Evolutionary conservation across 352 stramenopile species (phyloP), one percentile per base, ranked within the genome.

Genomic region (Phytophthora crassamura): DNA sequence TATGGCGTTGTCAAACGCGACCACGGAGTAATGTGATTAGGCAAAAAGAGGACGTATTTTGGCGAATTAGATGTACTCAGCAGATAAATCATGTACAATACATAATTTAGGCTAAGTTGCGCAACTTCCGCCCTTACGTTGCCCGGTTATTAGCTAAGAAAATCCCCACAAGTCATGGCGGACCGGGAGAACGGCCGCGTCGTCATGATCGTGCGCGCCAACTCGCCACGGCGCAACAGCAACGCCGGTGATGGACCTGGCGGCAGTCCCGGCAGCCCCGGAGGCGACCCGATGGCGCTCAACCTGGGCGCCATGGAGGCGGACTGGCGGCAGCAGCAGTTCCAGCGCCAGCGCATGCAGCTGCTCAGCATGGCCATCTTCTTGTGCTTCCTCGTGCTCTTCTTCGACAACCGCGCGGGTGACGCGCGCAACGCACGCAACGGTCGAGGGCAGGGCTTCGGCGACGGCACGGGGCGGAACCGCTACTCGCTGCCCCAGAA

Each of bases 301-400:
- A 91, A 86, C 55, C 72, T 89, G 34, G 78, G 77, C 6, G 70
- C 74, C 12, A 89, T 93, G 75, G 84, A 93, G 68, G 83, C 77
- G 25, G 84, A 93, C 54, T 93, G 82, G 82, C 72, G 84, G 15
- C 82, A 93, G 75, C 84, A 93, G 75, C 84, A 93, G 70, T 91
- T 94, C 72, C 86, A 94, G 69, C 78, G 86, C n/a, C 83, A 92
- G 74, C 86, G 86, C 52, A 91, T 94, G 82, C 86, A 94, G 77
- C 79, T 94, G 35, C 79, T 94, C 7, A 93, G 84, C 52, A 94
- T 92, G 81, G 85, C 86, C 35, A 94, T 94, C 47, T 94, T 94
- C 46, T 72, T 94, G 22, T 94, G 86, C 70, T 94, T 94, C 63
- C 86, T 94, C 72, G 82, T 94, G 47, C 70, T 94, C 25, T 93